phyloP scores from a whole-genome alignment of 2,329 filamentous ascomycete genomes.

The Xylariaceae sp. region DNA sequence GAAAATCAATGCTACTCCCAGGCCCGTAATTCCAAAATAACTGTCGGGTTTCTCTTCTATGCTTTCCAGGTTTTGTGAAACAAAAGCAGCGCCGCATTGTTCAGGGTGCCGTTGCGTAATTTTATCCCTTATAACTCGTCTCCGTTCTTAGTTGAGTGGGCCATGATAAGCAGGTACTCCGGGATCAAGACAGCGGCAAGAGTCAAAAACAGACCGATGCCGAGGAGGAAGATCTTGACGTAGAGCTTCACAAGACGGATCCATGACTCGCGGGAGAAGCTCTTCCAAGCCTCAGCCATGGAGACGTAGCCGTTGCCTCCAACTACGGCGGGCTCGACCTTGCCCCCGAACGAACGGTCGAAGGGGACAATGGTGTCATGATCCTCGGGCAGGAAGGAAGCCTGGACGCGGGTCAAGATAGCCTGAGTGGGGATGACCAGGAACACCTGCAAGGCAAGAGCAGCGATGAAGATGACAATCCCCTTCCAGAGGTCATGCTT shows the following conservation, averaged over 20 bases:
- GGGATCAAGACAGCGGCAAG: slow-evolving; percentile 47
- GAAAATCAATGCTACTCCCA: no score
- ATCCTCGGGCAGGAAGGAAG: slow-evolving; percentile 76
- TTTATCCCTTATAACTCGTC: slow-evolving; percentile 1
- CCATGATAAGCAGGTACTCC: slow-evolving; percentile 44
- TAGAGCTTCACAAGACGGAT: slow-evolving; percentile 71
- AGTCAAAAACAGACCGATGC: slow-evolving; percentile 43
- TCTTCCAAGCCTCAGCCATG: slow-evolving; percentile 73
- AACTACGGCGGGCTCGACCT: slow-evolving; percentile 69
- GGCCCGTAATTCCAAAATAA: no score
- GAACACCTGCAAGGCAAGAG: slow-evolving; percentile 52
- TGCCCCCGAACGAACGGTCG: slow-evolving; percentile 79
- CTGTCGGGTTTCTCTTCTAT: no score
- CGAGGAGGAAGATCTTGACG: slow-evolving; percentile 63
- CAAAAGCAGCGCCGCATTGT: no score
- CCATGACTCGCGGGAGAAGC: slow-evolving; percentile 69
- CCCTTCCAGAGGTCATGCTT: slow-evolving; percentile 43
- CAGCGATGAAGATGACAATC: slow-evolving; percentile 41
- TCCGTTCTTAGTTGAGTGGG: slow-evolving; percentile 5
- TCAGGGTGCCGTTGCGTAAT: background rate
- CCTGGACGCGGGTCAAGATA: slow-evolving; percentile 77
- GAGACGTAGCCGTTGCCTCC: slow-evolving; percentile 68
- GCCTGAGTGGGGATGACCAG: slow-evolving; percentile 73
- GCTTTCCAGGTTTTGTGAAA: no score
- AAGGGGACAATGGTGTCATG: slow-evolving; percentile 85